Base-by-base conservation (phyloP, 2,329 filamentous ascomycete species). In the Cladosporium sp. region DNA sequence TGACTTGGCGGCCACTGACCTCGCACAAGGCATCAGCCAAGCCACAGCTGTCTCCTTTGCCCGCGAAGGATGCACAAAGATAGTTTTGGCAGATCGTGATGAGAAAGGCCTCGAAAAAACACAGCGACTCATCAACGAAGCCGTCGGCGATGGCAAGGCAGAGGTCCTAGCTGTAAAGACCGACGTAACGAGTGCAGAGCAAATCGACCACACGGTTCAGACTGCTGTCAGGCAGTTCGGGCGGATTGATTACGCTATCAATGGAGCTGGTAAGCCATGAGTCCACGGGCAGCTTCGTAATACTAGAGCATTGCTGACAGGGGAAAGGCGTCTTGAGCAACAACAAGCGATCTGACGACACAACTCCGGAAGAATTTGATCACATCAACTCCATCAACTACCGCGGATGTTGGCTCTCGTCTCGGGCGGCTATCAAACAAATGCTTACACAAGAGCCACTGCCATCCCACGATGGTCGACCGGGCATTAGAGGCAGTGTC, bases 171-270 rank as follows among this genome's bases (percentile, higher is more conserved):
- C 64, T 28, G 70, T 74, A 11, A 64, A 69, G 14, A 75, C 76
- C 1, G 80, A 84, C 69, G 75, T 80, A 32, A 69, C 77, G 4
- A 68, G 75, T 15, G 77, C 78, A 32, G 69, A 72, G 1, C 72
- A 79, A 4, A 73, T 83, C 10, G 67, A 76, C 4, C 62, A 62
- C 3, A 74, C 78, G 11, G 72, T 83, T 60, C 72, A 74, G 4
- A 69, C 59, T 4, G 72, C 75, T 2, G 74, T 80, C 4, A 66
- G 70, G 1, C 68, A 72, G 15, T 81, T 80, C 64, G 78, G 78
- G 0, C 73, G 81, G 4, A 76, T 84, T 18, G 81, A 84, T 71
- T 84, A 84, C 71, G 79, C 79, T 21, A 77, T 81, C 41, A 83
- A 84, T 71, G 79, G 76, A 66, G 82, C 81, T 28, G 70, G 73